phyloP scores from a whole-genome alignment of 495 filamentous ascomycete species.

The Bombardia bombarda region DNA sequence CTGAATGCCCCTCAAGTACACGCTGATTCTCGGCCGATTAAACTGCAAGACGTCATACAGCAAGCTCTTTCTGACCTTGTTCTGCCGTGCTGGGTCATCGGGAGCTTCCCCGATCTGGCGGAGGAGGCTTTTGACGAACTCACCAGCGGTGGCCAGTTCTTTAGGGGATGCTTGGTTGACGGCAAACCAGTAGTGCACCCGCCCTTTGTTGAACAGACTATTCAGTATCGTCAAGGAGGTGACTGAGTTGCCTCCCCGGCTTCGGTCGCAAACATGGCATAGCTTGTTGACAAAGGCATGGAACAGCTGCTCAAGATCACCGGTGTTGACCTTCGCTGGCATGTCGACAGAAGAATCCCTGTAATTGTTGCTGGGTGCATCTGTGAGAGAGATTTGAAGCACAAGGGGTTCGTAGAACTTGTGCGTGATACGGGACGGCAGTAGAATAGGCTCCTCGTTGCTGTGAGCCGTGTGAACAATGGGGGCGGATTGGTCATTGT shows the following conservation, averaged over 20 bases:
- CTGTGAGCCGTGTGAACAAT: too few relatives aligned
- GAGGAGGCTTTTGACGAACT: background rate
- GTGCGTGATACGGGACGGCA: background rate
- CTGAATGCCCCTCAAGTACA: background rate
- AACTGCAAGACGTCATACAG: background rate
- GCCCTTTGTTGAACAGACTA: background rate
- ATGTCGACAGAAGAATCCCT: background rate
- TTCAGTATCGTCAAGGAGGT: conserved; percentile 15
- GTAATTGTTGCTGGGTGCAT: background rate
- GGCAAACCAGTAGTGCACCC: conserved; percentile 13
- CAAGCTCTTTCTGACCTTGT: conserved; percentile 2
- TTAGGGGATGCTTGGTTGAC: conserved; percentile 7
- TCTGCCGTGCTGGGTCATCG: background rate
- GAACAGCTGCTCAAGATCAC: conserved; percentile 1
- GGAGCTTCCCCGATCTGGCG: background rate
- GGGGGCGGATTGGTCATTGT: too few relatives aligned
- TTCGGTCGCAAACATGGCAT: conserved; percentile 17
- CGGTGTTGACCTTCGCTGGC: background rate
- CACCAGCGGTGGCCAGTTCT: background rate
- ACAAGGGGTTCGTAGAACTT: background rate
- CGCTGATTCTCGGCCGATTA: background rate
- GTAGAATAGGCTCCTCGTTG: background rate
- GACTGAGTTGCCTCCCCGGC: conserved; percentile 10
- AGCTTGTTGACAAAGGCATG: conserved; percentile 22
- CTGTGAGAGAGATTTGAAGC: background rate